Conservation (phyloP, 352 stramenopile species). For the Globisporangium emineosum region DNA sequence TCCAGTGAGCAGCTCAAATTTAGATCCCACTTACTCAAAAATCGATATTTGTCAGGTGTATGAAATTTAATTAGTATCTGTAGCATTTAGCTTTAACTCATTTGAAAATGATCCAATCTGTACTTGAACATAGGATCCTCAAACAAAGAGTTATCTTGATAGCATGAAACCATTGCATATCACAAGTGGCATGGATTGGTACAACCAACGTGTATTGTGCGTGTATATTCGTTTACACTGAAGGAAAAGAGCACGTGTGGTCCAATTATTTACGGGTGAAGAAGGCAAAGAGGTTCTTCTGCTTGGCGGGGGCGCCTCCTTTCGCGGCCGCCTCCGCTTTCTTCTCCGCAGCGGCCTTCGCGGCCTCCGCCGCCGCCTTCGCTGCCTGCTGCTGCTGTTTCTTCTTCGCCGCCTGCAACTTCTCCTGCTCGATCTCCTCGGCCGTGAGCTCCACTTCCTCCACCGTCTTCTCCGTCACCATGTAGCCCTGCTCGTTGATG, state of each 20-base stretch:
- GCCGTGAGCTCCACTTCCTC: slow-evolving; percentile 66
- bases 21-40: not conserved
- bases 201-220: too few species aligned
- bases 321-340: slow-evolving; percentile 55
- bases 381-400: slow-evolving; percentile 45
- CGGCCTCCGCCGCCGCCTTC: slow-evolving; percentile 31
- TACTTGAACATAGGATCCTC: not conserved
- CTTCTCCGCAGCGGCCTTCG: slow-evolving; percentile 37
- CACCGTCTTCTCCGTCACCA: slow-evolving; percentile 78
- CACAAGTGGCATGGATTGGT: too few species aligned
- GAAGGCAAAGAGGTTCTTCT: slow-evolving; percentile 72
- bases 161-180: not conserved
- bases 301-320: slow-evolving; percentile 45
- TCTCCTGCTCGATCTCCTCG: slow-evolving; percentile 54
- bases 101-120: not conserved
- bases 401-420: slow-evolving; percentile 43
- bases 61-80: not conserved
- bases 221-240: not conserved
- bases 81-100: not conserved
- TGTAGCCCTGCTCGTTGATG: slow-evolving; percentile 83
- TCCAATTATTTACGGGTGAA: slow-evolving; percentile 34
- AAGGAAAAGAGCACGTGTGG: not conserved
- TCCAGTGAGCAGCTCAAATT: not conserved
- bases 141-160: not conserved
- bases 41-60: not conserved